Conservation (phyloP, 805 yeast species). For the Blastobotrys parvus region DNA sequence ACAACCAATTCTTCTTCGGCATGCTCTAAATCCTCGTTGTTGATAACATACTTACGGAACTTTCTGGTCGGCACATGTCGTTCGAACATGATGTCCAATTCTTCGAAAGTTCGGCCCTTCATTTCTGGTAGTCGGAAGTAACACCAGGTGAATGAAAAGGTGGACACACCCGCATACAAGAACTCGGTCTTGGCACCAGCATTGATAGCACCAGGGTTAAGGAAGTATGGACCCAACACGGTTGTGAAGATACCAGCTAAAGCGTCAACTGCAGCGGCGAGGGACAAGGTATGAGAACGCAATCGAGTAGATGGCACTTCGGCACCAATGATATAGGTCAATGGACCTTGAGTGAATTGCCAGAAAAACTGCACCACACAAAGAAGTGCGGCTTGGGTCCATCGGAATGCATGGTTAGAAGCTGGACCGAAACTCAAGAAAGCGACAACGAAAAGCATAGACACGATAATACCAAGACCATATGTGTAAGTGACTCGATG, state of each 20-base stretch:
- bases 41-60: constrained; percentile 12
- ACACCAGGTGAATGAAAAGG: constrained; percentile 32
- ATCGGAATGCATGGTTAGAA: constrained; percentile 12
- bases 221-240: constrained; percentile 33
- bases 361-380: constrained; percentile 37
- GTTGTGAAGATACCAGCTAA: constrained; percentile 25
- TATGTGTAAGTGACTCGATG: constrained; percentile 10
- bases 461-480: constrained; percentile 7
- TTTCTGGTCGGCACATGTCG: constrained; percentile 38
- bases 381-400: constrained; percentile 36
- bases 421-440: constrained; percentile 3
- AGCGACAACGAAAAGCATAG: constrained; percentile 13
- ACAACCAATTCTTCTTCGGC: too few relatives aligned
- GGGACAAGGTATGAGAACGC: constrained; percentile 35
- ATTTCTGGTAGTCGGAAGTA: constrained; percentile 50
- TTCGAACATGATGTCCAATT: too few relatives aligned
- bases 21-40: constrained; percentile 22
- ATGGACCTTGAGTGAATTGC: constrained; percentile 37
- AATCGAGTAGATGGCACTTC: constrained; percentile 35
- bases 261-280: constrained; percentile 29
- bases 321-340: constrained; percentile 32
- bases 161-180: constrained; percentile 34
- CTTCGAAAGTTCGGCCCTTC: constrained; percentile 46
- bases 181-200: constrained; percentile 43
- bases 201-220: constrained; percentile 37